Evolutionary conservation across 2,329 filamentous ascomycete species (phyloP).

Genomic region (Byssothecium circinans): DNA sequence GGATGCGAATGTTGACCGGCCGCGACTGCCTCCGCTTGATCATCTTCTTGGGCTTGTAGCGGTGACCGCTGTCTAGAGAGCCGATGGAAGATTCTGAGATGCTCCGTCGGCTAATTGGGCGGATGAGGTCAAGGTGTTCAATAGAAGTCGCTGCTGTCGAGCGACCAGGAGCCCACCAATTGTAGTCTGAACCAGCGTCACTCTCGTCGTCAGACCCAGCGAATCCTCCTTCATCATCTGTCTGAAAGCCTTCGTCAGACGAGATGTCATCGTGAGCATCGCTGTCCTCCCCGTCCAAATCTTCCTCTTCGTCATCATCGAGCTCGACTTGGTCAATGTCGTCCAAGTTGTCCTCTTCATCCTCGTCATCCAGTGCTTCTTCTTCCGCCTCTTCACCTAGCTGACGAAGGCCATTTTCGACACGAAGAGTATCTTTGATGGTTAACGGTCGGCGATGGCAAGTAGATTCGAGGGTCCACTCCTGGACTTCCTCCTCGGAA

Average conservation of each 20-base stretch:
- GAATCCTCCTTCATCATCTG: slow-evolving; percentile 75
- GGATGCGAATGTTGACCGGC: slow-evolving; percentile 60
- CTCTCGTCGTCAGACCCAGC: slow-evolving; percentile 70
- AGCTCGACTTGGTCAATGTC: slow-evolving; percentile 43
- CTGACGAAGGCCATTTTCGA: slow-evolving; percentile 85
- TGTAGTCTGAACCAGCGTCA: slow-evolving; percentile 64
- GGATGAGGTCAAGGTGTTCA: slow-evolving; percentile 51
- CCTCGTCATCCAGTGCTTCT: slow-evolving; percentile 72
- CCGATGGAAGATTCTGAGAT: slow-evolving; percentile 58
- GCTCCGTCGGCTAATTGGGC: slow-evolving; percentile 49
- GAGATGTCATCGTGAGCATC: slow-evolving; percentile 34
- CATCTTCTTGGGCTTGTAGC: slow-evolving; percentile 24
- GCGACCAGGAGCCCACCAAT: slow-evolving; percentile 62
- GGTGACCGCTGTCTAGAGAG: slow-evolving; percentile 48
- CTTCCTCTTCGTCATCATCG: slow-evolving; percentile 53
- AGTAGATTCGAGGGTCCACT: slow-evolving; percentile 79
- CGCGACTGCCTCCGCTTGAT: slow-evolving; percentile 51
- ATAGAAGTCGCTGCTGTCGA: slow-evolving; percentile 58
- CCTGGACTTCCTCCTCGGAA: slow-evolving; percentile 80
- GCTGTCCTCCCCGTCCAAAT: slow-evolving; percentile 32
- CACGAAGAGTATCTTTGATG: slow-evolving; percentile 83
- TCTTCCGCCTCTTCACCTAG: slow-evolving; percentile 89
- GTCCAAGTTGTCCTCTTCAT: slow-evolving; percentile 53
- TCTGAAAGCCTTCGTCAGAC: slow-evolving; percentile 73
- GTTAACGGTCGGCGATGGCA: slow-evolving; percentile 73